These are phyloP conservation scores for Aegilops speltoides DNA, from an alignment of 176 grass and related monocot species.

Conservation along the genomic window DNA sequence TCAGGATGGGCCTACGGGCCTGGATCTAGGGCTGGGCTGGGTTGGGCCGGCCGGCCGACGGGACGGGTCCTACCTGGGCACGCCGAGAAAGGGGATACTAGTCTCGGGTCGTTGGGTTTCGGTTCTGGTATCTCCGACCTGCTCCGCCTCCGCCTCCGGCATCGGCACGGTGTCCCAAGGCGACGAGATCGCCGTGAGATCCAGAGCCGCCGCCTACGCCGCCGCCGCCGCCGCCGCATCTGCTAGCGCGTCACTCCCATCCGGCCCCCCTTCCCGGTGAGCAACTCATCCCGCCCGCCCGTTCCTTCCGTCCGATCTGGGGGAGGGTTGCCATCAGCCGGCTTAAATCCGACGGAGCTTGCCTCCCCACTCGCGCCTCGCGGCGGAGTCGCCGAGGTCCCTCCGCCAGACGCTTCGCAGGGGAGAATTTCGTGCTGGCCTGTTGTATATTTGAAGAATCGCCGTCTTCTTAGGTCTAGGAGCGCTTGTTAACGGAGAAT, in stretches of 20 bases:
- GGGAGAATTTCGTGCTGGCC: not conserved
- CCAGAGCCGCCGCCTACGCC: not conserved
- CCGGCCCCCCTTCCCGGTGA: not conserved
- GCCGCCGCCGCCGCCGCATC: not conserved
- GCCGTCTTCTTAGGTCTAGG: not conserved
- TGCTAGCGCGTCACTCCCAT: not conserved
- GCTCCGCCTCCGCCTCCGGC: not conserved
- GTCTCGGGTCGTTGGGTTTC: constrained; percentile 25
- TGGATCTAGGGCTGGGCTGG: not conserved
- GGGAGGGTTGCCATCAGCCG: not conserved
- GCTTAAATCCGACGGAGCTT: not conserved
- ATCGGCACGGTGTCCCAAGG: constrained; percentile 15
- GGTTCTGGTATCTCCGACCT: constrained; percentile 3
- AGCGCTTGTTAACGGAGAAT: constrained; percentile 12
- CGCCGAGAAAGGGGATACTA: not conserved
- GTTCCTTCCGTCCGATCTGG: constrained; percentile 21
- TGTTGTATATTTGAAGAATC: not conserved
- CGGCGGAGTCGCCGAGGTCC: not conserved
- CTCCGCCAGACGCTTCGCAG: not conserved
- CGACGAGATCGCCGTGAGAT: constrained; percentile 25
- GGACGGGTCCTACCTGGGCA: not conserved
- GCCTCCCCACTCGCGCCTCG: not conserved
- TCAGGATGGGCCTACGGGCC: not conserved
- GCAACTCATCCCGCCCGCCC: not conserved
- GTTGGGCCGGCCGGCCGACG: not conserved